A percentile compares a stretch with the other conserved stretches of the same genome.
Conservation (phyloP, 306 rosid species). For the Styphnolobium japonicum region DNA sequence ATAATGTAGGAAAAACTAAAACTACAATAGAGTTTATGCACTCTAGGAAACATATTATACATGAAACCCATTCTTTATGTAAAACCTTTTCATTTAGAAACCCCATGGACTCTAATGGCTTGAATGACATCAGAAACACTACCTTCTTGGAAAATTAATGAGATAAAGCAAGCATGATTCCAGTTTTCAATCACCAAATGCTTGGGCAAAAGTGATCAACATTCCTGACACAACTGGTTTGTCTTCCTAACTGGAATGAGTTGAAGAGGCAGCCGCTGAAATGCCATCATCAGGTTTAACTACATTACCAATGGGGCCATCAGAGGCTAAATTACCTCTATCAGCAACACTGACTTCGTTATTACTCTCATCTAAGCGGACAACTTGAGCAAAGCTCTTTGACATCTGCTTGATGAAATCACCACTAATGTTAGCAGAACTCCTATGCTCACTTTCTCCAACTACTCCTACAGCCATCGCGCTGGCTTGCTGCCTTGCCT, state of each 20-base stretch:
- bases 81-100: conserved; percentile 25
- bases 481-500: conserved; percentile 66
- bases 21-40: conserved; percentile 32
- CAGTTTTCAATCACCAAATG: conserved; percentile 29
- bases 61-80: conserved; percentile 37
- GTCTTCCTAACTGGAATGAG: conserved; percentile 50
- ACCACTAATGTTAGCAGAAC: conserved; percentile 36
- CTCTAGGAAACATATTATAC: conserved; percentile 40
- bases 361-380: conserved; percentile 61
- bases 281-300: conserved; percentile 55
- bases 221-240: neutral
- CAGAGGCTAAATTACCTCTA: conserved; percentile 43
- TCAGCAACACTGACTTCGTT: conserved; percentile 44
- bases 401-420: conserved; percentile 79
- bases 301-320: conserved; percentile 37
- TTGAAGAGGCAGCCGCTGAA: conserved; percentile 51
- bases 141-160: conserved; percentile 31
- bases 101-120: conserved; percentile 22
- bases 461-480: conserved; percentile 48
- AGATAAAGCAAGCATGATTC: conserved; percentile 33
- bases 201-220: conserved; percentile 9
- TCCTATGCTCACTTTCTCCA: conserved; percentile 62
- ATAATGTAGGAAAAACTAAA: neutral
- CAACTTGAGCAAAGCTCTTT: conserved; percentile 79
- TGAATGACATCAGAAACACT: conserved; percentile 45